Base-by-base conservation (phyloP, 345 rosid species). In the Rhizophora apiculata region DNA sequence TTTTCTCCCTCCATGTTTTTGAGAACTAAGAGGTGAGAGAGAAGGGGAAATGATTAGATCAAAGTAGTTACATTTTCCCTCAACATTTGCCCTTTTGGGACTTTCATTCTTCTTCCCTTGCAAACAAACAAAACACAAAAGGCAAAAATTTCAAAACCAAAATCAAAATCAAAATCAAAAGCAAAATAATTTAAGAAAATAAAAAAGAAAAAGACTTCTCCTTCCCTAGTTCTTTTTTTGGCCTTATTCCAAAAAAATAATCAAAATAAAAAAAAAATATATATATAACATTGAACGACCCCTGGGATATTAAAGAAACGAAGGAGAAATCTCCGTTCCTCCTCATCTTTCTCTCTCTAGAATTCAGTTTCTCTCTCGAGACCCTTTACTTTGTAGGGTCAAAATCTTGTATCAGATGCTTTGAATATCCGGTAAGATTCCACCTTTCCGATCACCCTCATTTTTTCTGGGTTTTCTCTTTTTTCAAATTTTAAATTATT, bases 361-460 rank as follows among this genome's bases (percentile, higher is more conserved):
- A 68, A 54, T 63, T 18, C 29, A 7, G 68, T 68, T 53, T 37
- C 72, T 62, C 72, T 73, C 29, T 55, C 72, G 5, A 61, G 72
- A 56, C 53, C 66, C 43, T 73, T 70, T 70, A 4, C 49, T 43
- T 13, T 13, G 18, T 19, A 13, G 34, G 56, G 58, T 48, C 31
- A 2, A 22, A 68, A 67, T 62, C 39, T 65, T 58, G 61, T 51
- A 66, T 46, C 64, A 18, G 49, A 54, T 74, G n/a, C 76, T 34
- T 62, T 20, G 21, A 34, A 6, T 26, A 21, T 66, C 62, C 26
- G 77, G 72, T 68, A 2, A 43, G 63, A 27, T 57, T 26, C 27
- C 49, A 20, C 6, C 15, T 31, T 48, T 10, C 18, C 3, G 48
- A 39, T 39, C 37, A 11, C 15, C 16, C 4, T 3, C 16, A 0